phyloP scores from a whole-genome alignment of 805 yeast genomes.

The Diddensiella santjacobensis region DNA sequence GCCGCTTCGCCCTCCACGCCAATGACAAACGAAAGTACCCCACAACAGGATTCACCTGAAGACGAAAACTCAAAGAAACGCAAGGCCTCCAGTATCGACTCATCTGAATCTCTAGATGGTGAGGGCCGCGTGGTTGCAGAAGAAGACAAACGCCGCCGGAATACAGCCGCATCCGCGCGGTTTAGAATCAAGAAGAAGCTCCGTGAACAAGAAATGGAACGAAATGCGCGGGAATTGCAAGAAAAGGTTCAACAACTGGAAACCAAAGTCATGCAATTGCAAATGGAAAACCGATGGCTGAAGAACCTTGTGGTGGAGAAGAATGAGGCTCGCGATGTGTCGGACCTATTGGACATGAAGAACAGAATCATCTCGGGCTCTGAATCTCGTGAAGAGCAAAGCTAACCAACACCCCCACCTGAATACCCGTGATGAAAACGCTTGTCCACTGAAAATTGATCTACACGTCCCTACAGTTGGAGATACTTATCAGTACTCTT shows the following conservation, averaged over 20 bases:
- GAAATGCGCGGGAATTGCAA: conserved; percentile 65
- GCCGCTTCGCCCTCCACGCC: not conserved
- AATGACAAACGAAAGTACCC: not conserved
- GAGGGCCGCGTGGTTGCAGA: conserved; percentile 36
- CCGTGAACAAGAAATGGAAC: conserved; percentile 88
- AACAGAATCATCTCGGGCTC: conserved; percentile 16
- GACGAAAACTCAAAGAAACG: conserved; percentile 3
- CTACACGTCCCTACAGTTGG: too few relatives aligned
- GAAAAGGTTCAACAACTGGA: conserved; percentile 65
- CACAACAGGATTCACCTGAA: conserved; percentile 1
- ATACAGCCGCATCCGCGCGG: conserved; percentile 92
- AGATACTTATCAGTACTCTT: too few relatives aligned
- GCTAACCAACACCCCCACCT: too few relatives aligned
- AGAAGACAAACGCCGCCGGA: conserved; percentile 75
- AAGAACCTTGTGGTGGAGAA: conserved; percentile 81
- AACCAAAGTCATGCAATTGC: conserved; percentile 72
- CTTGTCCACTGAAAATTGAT: too few relatives aligned
- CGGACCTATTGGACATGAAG: conserved; percentile 27
- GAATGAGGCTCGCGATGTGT: conserved; percentile 37
- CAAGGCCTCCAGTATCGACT: not conserved
- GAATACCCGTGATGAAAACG: too few relatives aligned
- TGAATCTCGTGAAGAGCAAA: too few relatives aligned
- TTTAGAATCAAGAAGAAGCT: conserved; percentile 88
- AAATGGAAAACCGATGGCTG: conserved; percentile 88
- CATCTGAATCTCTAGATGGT: conserved; percentile 16